Conservation (phyloP, 306 rosid species). For the Dalbergia oliveri region DNA sequence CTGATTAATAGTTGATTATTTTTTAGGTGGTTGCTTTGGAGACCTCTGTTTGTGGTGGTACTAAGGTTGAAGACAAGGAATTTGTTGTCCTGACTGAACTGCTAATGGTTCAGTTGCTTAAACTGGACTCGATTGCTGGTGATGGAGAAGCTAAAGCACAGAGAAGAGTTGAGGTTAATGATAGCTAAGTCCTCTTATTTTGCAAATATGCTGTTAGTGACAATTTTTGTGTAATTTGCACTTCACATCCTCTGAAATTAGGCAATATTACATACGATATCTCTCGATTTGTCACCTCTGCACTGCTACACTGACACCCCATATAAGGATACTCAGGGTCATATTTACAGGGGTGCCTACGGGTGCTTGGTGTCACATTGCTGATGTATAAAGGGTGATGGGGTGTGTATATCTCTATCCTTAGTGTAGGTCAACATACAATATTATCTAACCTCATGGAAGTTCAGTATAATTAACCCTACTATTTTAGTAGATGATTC, state of each 20-base stretch:
- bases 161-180: constrained; percentile 68
- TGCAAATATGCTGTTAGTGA: background rate
- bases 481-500: background rate
- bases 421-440: no score
- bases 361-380: no score
- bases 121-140: constrained; percentile 68
- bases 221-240: background rate
- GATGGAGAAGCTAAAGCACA: constrained; percentile 74
- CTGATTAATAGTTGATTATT: background rate
- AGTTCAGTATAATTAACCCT: no score
- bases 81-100: constrained; percentile 61
- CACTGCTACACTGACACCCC: no score
- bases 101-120: constrained; percentile 75
- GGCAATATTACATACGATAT: no score
- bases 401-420: no score
- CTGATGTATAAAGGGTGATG: no score
- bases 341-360: no score
- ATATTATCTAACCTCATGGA: no score
- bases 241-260: no score
- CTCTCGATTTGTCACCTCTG: no score
- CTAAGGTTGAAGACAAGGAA: constrained; percentile 60
- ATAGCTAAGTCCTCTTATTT: background rate
- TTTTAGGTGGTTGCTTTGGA: constrained; percentile 67
- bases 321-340: no score
- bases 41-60: constrained; percentile 48